These are phyloP conservation scores for Fusarium sulawesiense DNA, from an alignment of 2,329 filamentous ascomycete species.

Conservation along the genomic window DNA sequence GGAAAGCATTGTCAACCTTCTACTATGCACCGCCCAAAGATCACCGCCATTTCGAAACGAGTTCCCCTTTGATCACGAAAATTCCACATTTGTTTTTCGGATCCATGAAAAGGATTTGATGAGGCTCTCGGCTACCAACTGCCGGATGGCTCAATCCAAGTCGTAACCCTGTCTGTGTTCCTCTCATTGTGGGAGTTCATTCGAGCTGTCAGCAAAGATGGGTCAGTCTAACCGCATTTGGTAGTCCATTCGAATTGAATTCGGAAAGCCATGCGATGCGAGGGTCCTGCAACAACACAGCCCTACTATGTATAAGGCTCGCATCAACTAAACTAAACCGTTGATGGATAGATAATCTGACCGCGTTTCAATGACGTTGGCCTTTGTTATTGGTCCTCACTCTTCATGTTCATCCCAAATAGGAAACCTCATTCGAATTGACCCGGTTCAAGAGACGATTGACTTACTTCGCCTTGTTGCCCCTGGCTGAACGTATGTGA, in stretches of 20 bases:
- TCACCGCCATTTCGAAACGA: neutral
- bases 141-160: neutral
- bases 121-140: neutral
- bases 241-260: slow-evolving; percentile 43
- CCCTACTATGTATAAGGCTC: slow-evolving; percentile 27
- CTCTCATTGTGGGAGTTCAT: slow-evolving; percentile 8
- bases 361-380: neutral
- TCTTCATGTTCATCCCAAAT: slow-evolving; percentile 3
- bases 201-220: neutral
- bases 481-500: neutral
- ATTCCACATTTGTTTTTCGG: neutral
- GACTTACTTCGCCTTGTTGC: neutral
- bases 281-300: slow-evolving; percentile 22
- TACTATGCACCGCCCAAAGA: neutral
- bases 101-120: neutral
- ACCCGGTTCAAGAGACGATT: neutral
- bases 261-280: slow-evolving; percentile 41
- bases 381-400: slow-evolving; percentile 15
- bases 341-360: slow-evolving; percentile 9
- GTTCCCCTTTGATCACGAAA: neutral
- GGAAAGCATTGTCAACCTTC: neutral
- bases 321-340: neutral
- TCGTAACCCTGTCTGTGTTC: neutral
- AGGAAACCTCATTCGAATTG: slow-evolving; percentile 40
- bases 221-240: slow-evolving; percentile 21